Conservation (phyloP, 768 basidiomycete species). For the Tulasnella sp. region DNA sequence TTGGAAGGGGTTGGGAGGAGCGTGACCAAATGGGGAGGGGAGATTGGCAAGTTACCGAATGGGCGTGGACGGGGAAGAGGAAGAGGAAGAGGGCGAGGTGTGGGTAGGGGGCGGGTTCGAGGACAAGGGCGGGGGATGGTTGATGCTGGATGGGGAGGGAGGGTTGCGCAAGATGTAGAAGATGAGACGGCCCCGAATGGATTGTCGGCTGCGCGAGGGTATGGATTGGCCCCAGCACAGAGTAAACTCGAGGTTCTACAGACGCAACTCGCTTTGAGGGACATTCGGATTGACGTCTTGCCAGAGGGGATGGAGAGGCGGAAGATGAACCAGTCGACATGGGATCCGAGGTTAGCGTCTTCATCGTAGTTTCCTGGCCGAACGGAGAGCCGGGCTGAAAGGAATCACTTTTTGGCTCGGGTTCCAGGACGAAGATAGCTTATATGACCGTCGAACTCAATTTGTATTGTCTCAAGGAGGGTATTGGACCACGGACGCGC, state of each 20-base stretch:
- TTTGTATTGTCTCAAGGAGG: slow-evolving; percentile 43
- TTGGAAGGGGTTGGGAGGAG: slow-evolving; percentile 73
- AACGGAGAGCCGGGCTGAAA: neutral
- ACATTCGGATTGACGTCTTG: slow-evolving; percentile 65
- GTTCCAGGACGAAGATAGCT: slow-evolving; percentile 49
- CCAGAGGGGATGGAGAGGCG: slow-evolving; percentile 74
- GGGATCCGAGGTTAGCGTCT: slow-evolving; percentile 62
- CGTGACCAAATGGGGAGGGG: slow-evolving; percentile 59
- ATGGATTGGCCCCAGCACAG: slow-evolving; percentile 24
- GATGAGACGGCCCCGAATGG: neutral
- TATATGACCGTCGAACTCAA: slow-evolving; percentile 64
- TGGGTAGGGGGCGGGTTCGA: slow-evolving; percentile 25
- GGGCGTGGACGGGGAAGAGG: slow-evolving; percentile 34
- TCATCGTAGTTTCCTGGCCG: neutral
- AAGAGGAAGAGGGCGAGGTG: slow-evolving; percentile 20
- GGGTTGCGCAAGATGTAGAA: neutral
- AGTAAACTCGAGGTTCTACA: slow-evolving; percentile 59
- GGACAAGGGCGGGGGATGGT: slow-evolving; percentile 25
- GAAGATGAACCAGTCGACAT: slow-evolving; percentile 67
- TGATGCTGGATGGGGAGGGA: neutral
- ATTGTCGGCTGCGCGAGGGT: neutral
- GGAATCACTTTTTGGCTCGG: neutral
- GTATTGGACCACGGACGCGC: slow-evolving; percentile 32
- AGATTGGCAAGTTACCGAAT: slow-evolving; percentile 38
- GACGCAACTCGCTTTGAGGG: slow-evolving; percentile 51